phyloP scores from a whole-genome alignment of 2,329 filamentous ascomycete species.

The Aureobasidium sp. region DNA sequence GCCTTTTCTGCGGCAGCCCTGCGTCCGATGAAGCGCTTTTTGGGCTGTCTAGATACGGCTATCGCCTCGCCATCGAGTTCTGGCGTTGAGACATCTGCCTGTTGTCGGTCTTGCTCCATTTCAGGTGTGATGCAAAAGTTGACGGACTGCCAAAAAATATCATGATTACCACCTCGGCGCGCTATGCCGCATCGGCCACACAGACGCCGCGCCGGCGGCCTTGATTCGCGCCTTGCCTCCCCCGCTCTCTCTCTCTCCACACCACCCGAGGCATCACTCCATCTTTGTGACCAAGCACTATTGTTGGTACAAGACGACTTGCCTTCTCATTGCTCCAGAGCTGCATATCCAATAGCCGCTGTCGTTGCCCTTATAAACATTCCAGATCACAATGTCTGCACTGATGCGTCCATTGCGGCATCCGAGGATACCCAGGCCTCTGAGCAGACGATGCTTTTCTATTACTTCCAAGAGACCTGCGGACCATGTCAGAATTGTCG shows the following conservation, averaged over 20 bases:
- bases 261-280: constrained; percentile 2
- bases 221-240: constrained; percentile 3
- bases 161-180: not conserved
- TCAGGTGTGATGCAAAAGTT: constrained; percentile 6
- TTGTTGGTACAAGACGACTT: not conserved
- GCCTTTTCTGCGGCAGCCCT: constrained; percentile 61
- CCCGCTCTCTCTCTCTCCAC: constrained; percentile 4
- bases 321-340: not conserved
- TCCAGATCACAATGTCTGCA: not conserved
- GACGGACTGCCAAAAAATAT: not conserved
- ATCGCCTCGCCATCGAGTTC: constrained; percentile 49
- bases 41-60: constrained; percentile 60
- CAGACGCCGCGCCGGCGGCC: not conserved
- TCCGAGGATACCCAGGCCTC: not conserved
- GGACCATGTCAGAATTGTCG: constrained; percentile 57
- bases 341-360: not conserved
- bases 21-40: constrained; percentile 85
- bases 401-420: not conserved
- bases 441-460: constrained; percentile 22
- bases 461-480: constrained; percentile 21
- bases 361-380: not conserved
- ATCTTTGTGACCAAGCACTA: not conserved
- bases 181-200: not conserved
- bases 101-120: constrained; percentile 74
- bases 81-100: constrained; percentile 64